phyloP scores from a whole-genome alignment of 768 basidiomycete genomes.

The Naematelia aurantialba region DNA sequence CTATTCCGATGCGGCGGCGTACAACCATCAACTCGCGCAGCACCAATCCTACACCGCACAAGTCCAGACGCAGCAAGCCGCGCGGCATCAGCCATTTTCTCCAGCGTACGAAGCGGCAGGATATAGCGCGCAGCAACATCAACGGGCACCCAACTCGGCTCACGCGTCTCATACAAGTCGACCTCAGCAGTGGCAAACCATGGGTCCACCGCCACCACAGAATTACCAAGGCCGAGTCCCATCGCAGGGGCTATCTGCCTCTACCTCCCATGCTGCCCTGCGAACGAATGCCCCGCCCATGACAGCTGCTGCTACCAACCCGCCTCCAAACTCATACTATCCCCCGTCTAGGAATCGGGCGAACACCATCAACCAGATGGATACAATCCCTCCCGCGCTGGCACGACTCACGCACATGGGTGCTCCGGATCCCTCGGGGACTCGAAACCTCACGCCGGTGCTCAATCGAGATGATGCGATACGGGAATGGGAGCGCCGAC shows the following conservation, averaged over 20 bases:
- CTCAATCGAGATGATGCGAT: conserved; percentile 91
- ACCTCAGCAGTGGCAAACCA: conserved; percentile 22
- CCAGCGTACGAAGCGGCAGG: conserved; percentile 10
- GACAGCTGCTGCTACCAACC: conserved; percentile 52
- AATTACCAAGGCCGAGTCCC: conserved; percentile 41
- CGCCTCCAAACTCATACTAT: conserved; percentile 63
- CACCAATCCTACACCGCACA: conserved; percentile 91
- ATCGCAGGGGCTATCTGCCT: conserved; percentile 28
- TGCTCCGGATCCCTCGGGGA: conserved; percentile 55
- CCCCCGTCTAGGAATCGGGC: conserved; percentile 64
- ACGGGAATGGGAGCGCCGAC: conserved; percentile 89
- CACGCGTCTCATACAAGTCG: neutral
- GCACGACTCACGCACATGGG: conserved; percentile 81
- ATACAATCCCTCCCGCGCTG: conserved; percentile 88
- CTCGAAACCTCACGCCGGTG: conserved; percentile 72
- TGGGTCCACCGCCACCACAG: conserved; percentile 20
- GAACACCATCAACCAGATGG: conserved; percentile 89
- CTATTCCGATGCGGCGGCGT: conserved; percentile 85
- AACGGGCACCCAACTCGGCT: neutral
- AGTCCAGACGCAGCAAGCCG: conserved; percentile 55
- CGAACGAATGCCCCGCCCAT: conserved; percentile 19
- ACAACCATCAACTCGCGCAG: conserved; percentile 89
- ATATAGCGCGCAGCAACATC: conserved; percentile 13
- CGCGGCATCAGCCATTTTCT: conserved; percentile 27
- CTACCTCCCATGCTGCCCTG: conserved; percentile 21